Percentiles rank a stretch among this genome's conserved stretches.
These are phyloP conservation scores for Tetrapisispora fleetii DNA, from an alignment of 805 yeast genomes.

Conservation along the genomic window DNA sequence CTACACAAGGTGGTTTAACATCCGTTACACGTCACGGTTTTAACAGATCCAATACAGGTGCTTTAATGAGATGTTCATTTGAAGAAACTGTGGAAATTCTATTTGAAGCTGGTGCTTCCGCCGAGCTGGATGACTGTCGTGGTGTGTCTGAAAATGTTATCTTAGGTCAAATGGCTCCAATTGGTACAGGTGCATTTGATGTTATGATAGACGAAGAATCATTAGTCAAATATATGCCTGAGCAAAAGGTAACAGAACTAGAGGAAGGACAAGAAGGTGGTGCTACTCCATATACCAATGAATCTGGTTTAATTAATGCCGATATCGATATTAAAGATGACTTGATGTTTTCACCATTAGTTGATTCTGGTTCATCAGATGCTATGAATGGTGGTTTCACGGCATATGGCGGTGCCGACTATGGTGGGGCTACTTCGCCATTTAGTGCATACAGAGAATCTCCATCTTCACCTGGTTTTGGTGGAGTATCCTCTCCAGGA, in stretches of 20 bases:
- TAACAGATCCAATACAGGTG: conserved; percentile 97
- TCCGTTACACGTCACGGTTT: conserved; percentile 99
- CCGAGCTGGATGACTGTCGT: conserved; percentile 94
- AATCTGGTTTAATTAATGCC: conserved; percentile 51
- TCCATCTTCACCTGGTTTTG: conserved; percentile 52
- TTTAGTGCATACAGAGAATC: conserved; percentile 39
- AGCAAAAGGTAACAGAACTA: conserved; percentile 31
- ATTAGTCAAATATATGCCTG: conserved; percentile 46
- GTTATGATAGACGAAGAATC: conserved; percentile 88
- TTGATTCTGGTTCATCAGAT: conserved; percentile 72
- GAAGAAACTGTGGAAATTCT: conserved; percentile 98
- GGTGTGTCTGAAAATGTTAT: conserved; percentile 98
- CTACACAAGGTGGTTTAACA: conserved; percentile 95
- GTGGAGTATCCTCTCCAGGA: conserved; percentile 51
- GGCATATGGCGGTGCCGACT: conserved; percentile 73
- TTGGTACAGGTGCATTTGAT: conserved; percentile 97
- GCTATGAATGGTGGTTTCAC: conserved; percentile 76
- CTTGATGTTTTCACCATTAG: conserved; percentile 86
- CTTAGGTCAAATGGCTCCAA: conserved; percentile 96
- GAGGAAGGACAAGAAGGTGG: conserved; percentile 59
- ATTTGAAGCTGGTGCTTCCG: conserved; percentile 96
- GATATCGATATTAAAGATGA: conserved; percentile 57
- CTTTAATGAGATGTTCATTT: conserved; percentile 97
- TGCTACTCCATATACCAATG: conserved; percentile 80
- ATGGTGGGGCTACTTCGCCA: conserved; percentile 51